Evolutionary conservation across 2,329 filamentous ascomycete species (phyloP).

Genomic region (Sporothrix dimorphospora): DNA sequence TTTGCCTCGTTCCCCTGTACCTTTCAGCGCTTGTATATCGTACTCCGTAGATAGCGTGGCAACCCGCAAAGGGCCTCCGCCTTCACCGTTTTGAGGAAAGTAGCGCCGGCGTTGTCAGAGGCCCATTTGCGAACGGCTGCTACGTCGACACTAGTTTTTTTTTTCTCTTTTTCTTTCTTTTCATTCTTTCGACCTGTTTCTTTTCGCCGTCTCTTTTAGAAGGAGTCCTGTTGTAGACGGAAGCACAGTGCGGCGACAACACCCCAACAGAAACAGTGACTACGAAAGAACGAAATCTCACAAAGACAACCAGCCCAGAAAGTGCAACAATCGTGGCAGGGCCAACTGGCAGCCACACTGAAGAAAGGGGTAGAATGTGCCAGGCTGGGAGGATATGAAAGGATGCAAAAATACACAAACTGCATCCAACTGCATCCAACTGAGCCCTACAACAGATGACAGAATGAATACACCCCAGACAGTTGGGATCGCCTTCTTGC

Average conservation of each 20-base stretch:
- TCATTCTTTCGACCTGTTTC: neutral
- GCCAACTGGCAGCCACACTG: neutral
- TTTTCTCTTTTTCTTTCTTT: neutral
- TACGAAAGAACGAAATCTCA: neutral
- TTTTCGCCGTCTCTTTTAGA: conserved; percentile 2
- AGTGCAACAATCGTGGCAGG: neutral
- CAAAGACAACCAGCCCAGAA: neutral
- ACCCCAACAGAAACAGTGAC: neutral
- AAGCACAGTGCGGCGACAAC: neutral
- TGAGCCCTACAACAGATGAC: too few species aligned
- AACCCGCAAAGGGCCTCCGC: neutral
- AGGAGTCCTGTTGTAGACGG: neutral
- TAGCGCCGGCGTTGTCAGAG: neutral
- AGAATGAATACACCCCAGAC: neutral
- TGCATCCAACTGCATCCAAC: neutral
- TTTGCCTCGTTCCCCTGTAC: neutral
- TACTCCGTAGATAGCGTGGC: neutral
- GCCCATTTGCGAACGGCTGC: neutral
- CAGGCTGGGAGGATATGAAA: neutral
- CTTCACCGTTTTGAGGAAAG: neutral
- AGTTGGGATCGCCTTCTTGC: neutral
- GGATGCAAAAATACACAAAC: neutral
- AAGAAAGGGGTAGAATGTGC: neutral
- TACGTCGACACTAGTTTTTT: neutral
- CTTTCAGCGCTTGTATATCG: neutral